Evolutionary conservation across 768 basidiomycete species (phyloP).

Genomic region (Gloeophyllum trabeum): DNA sequence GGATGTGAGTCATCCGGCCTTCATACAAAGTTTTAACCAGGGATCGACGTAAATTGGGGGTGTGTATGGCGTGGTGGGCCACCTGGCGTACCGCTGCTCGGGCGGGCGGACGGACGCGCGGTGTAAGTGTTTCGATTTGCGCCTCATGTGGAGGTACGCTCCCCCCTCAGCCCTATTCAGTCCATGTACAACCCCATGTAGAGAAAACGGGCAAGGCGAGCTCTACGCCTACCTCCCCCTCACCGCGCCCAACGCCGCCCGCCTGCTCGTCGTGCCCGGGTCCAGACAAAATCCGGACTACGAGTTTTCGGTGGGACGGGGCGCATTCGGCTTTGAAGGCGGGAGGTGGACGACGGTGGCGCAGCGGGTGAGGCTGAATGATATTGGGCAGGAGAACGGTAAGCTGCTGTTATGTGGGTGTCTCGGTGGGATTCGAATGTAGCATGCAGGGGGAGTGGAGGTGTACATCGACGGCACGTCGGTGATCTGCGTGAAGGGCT

Average conservation of each 20-base stretch:
- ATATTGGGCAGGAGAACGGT: conserved; percentile 49
- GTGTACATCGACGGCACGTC: conserved; percentile 51
- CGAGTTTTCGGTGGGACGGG: conserved; percentile 58
- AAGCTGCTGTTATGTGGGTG: too few relatives aligned
- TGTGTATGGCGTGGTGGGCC: conserved; percentile 46
- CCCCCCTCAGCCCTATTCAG: too few relatives aligned
- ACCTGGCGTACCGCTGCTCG: conserved; percentile 50
- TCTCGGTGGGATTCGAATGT: too few relatives aligned
- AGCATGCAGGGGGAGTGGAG: conserved; percentile 61
- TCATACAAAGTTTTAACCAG: too few relatives aligned
- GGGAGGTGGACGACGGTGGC: conserved; percentile 53
- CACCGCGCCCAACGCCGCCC: conserved; percentile 27
- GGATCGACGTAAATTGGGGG: too few relatives aligned
- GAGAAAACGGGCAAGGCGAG: conserved; percentile 44
- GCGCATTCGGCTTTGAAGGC: conserved; percentile 46
- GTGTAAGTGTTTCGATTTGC: conserved; percentile 56
- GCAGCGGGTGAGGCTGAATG: conserved; percentile 60
- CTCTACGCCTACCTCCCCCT: conserved; percentile 62
- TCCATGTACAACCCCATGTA: too few relatives aligned
- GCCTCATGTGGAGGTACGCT: conserved; percentile 71
- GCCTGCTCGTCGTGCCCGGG: conserved; percentile 30
- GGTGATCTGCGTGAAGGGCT: conserved; percentile 36
- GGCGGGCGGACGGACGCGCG: conserved; percentile 56
- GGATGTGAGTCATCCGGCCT: too few relatives aligned
- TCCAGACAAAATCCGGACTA: conserved; percentile 42